phyloP scores from a whole-genome alignment of 257 asterid species.

The Ophiorrhiza pumila region DNA sequence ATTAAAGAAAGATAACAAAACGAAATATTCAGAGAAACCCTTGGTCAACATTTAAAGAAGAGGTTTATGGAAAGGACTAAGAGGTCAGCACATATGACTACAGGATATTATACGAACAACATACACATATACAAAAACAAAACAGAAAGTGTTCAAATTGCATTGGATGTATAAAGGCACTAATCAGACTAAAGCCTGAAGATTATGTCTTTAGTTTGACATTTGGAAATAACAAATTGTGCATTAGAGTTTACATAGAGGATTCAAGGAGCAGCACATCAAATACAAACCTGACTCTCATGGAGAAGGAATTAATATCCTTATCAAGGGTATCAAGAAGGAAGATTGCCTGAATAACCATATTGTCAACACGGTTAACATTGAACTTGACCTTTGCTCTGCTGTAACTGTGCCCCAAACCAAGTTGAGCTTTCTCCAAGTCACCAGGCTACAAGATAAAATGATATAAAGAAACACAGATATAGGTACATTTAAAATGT shows the following conservation, averaged over 20 bases:
- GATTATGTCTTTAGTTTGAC: neutral
- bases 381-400: slow-evolving; percentile 95
- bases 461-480: neutral
- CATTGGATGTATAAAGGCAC: neutral
- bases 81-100: neutral
- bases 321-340: slow-evolving; percentile 93
- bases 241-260: neutral
- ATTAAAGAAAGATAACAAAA: slow-evolving; percentile 13
- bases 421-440: slow-evolving; percentile 94
- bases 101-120: neutral
- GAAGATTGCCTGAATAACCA: slow-evolving; percentile 96
- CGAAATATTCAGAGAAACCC: neutral
- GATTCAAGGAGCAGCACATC: neutral
- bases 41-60: neutral
- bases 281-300: slow-evolving; percentile 79
- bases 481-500: neutral
- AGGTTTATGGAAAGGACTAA: neutral
- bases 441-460: slow-evolving; percentile 63
- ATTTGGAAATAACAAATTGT: neutral
- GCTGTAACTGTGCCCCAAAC: slow-evolving; percentile 93
- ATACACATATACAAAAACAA: neutral
- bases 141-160: neutral
- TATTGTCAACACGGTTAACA: slow-evolving; percentile 94
- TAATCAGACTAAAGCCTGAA: neutral
- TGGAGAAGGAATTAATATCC: slow-evolving; percentile 86